Conservation (phyloP, 805 yeast species). For the Pichia occidentalis region DNA sequence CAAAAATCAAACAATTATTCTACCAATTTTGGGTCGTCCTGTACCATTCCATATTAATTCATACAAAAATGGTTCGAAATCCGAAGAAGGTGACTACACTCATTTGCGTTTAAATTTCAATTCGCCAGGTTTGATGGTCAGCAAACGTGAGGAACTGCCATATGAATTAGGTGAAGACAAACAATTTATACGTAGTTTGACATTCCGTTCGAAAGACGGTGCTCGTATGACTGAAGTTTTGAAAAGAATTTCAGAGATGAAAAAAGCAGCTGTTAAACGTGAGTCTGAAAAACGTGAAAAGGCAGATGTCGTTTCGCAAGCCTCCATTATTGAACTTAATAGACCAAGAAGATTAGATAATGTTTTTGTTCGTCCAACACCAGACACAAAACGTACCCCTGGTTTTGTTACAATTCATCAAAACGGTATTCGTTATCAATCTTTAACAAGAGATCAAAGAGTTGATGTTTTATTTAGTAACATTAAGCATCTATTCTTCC, state of each 20-base stretch:
- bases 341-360: constrained; percentile 83
- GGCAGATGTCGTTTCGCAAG: constrained; percentile 94
- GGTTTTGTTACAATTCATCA: constrained; percentile 89
- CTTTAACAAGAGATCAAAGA: constrained; percentile 79
- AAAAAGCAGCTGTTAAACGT: constrained; percentile 83
- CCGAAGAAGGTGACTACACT: constrained; percentile 93
- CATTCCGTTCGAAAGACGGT: constrained; percentile 83
- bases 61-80: constrained; percentile 88
- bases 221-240: constrained; percentile 87
- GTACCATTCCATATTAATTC: constrained; percentile 96
- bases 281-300: constrained; percentile 86
- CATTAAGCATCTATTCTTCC: constrained; percentile 90
- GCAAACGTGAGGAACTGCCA: constrained; percentile 75
- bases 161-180: constrained; percentile 85
- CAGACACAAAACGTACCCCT: constrained; percentile 93
- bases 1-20: constrained; percentile 78
- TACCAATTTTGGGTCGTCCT: constrained; percentile 93
- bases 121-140: constrained; percentile 63
- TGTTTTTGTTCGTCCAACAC: constrained; percentile 89
- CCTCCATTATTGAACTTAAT: constrained; percentile 73
- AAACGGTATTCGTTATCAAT: constrained; percentile 91
- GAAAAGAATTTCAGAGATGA: constrained; percentile 84
- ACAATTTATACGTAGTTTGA: constrained; percentile 78
- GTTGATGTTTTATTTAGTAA: constrained; percentile 86
- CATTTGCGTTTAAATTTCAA: constrained; percentile 85